A percentile compares a stretch with the other conserved stretches of the same genome.
Conservation (phyloP, 257 asterid species). For the Solanum sparsipilum region DNA sequence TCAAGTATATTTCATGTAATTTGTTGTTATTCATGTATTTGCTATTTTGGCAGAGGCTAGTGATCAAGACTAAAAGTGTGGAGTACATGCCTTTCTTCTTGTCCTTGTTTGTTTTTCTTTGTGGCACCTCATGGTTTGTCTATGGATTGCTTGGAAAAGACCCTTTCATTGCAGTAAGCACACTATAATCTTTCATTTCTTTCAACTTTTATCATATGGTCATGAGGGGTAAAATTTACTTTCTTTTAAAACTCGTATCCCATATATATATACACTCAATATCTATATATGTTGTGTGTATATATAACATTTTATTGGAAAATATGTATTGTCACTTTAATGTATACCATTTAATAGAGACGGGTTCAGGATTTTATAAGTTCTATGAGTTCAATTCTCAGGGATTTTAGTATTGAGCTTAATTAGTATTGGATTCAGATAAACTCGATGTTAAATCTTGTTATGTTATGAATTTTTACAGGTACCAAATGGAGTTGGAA, state of each 20-base stretch:
- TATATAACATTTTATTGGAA: background rate
- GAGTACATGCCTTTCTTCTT: conserved; percentile 77
- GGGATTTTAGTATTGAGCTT: background rate
- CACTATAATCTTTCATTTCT: background rate
- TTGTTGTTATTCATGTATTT: background rate
- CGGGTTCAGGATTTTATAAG: background rate
- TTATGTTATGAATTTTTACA: conserved; percentile 18
- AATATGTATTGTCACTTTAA: background rate
- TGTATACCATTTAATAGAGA: background rate
- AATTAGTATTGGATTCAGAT: background rate
- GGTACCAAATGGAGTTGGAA: conserved; percentile 77
- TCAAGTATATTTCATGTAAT: background rate
- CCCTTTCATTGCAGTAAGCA: conserved; percentile 54
- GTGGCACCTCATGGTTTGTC: conserved; percentile 72
- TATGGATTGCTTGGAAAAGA: conserved; percentile 66
- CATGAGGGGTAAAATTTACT: background rate
- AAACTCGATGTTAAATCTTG: background rate
- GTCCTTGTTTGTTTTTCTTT: conserved; percentile 56
- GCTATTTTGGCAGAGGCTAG: conserved; percentile 42
- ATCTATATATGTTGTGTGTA: background rate
- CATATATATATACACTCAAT: background rate
- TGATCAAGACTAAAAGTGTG: conserved; percentile 70
- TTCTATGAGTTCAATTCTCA: background rate
- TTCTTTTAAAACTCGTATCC: background rate
- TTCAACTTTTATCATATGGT: background rate